phyloP scores from a whole-genome alignment of 2,329 filamentous ascomycete genomes.

The Aspergillus pseudonomiae region DNA sequence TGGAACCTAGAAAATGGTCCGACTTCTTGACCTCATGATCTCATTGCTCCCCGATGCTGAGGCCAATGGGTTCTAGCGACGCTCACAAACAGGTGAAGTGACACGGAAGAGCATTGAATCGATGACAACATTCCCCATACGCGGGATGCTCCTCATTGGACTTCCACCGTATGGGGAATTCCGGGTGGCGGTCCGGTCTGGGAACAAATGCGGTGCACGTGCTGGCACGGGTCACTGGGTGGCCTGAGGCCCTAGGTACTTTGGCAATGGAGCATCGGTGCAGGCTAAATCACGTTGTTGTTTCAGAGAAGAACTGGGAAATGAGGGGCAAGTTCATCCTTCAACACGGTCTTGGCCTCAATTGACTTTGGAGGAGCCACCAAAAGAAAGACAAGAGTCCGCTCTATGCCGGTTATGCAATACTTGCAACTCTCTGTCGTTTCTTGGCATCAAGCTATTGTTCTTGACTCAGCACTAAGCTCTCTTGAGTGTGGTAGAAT shows the following conservation, averaged over 20 bases:
- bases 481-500: neutral
- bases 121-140: conserved; percentile 4
- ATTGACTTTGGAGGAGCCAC: neutral
- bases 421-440: neutral
- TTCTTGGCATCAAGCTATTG: neutral
- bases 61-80: too few relatives aligned
- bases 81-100: neutral
- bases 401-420: neutral
- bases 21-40: neutral
- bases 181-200: conserved; percentile 11
- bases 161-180: neutral
- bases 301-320: neutral
- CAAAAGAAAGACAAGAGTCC: neutral
- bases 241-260: conserved; percentile 12
- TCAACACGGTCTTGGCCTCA: neutral
- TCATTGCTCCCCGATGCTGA: neutral
- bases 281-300: neutral
- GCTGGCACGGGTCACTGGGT: conserved; percentile 18
- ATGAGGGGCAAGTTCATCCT: too few relatives aligned
- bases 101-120: neutral
- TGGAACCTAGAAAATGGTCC: too few relatives aligned
- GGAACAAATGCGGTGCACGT: conserved; percentile 8
- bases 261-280: neutral
- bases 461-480: neutral
- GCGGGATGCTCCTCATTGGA: neutral